A percentile compares a stretch with the other conserved stretches of the same genome.
Evolutionary conservation across 148 eudicot species (phyloP).

Genomic region (Silene uniflora): DNA sequence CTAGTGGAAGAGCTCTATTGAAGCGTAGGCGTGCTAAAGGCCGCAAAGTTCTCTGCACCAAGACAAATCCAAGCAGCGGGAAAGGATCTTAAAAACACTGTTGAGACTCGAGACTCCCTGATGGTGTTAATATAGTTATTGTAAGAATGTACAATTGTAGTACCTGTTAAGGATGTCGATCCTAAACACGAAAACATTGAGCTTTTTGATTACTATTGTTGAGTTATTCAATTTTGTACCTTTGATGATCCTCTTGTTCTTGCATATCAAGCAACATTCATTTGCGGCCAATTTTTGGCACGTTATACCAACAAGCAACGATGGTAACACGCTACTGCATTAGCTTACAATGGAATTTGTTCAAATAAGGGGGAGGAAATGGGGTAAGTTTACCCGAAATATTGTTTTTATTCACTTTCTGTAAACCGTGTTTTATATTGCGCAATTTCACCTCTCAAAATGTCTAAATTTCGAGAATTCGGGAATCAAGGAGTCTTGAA

Average conservation of each 20-base stretch:
- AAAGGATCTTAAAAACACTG: constrained; percentile 35
- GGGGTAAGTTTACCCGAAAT: too few species aligned
- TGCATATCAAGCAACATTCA: too few species aligned
- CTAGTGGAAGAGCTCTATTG: constrained; percentile 75
- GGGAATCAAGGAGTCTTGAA: too few species aligned
- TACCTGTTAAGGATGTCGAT: constrained; percentile 9
- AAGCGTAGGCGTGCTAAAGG: constrained; percentile 90
- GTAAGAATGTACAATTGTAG: constrained; percentile 17
- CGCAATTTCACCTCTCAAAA: too few species aligned
- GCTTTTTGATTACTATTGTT: neutral
- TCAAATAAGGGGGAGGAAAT: too few species aligned
- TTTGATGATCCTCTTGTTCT: neutral
- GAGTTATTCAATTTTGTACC: neutral
- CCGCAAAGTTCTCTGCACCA: constrained; percentile 71
- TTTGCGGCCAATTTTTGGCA: too few species aligned
- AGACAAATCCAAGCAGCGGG: constrained; percentile 68
- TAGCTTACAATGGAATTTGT: too few species aligned
- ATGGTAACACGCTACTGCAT: too few species aligned
- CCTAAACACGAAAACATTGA: constrained; percentile 3
- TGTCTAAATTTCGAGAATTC: too few species aligned
- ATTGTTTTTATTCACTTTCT: too few species aligned
- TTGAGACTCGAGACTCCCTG: constrained; percentile 18
- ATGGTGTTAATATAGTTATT: constrained; percentile 21
- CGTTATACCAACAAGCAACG: too few species aligned
- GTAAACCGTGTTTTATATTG: too few species aligned